phyloP scores from a whole-genome alignment of 371 early-diverging fungal species.

The Mucor piriformis region DNA sequence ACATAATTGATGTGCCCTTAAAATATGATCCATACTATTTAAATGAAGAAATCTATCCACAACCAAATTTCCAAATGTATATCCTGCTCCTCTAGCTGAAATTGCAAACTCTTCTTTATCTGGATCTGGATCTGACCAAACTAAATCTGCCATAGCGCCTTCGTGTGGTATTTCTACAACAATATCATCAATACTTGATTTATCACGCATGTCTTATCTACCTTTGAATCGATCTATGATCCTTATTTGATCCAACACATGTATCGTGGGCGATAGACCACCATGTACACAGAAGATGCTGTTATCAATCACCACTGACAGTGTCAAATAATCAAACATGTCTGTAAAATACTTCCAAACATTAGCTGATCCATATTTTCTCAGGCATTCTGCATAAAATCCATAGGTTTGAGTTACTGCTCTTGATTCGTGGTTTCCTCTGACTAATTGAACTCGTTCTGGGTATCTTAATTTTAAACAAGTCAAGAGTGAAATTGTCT shows the following conservation, averaged over 20 bases:
- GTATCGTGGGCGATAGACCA: conserved; percentile 90
- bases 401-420: conserved; percentile 96
- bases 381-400: conserved; percentile 94
- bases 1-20: conserved; percentile 96
- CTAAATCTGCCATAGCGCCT: conserved; percentile 98
- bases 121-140: conserved; percentile 97
- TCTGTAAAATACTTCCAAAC: conserved; percentile 96
- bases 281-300: conserved; percentile 97
- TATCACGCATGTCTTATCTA: conserved; percentile 29
- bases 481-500: conserved; percentile 89
- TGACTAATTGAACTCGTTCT: conserved; percentile 85
- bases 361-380: conserved; percentile 84
- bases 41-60: conserved; percentile 83
- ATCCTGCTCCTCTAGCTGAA: conserved; percentile 93
- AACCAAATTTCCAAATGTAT: conserved; percentile 87
- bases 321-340: conserved; percentile 92
- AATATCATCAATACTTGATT: no score
- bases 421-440: conserved; percentile 98
- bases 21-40: conserved; percentile 87
- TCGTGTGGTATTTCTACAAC: conserved; percentile 94
- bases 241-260: conserved; percentile 91
- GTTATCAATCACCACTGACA: conserved; percentile 91
- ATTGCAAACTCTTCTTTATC: conserved; percentile 84
- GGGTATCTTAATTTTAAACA: conserved; percentile 94
- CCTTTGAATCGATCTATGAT: conserved; percentile 90